Percentiles rank a stretch among this genome's conserved stretches.
Conservation (phyloP, 768 basidiomycete genomes). For the Russula lepida region DNA sequence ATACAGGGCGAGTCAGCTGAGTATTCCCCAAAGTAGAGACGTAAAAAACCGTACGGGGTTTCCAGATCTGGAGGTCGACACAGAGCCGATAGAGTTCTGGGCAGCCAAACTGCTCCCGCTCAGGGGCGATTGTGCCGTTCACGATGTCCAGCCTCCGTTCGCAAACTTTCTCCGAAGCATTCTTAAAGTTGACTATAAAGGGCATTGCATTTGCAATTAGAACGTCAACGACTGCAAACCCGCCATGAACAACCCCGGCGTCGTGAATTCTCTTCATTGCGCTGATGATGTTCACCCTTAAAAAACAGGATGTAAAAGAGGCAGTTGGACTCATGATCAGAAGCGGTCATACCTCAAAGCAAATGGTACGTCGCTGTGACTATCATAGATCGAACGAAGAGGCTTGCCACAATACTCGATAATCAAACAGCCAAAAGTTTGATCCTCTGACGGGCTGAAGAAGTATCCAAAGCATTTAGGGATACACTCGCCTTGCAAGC, state of each 20-base stretch:
- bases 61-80: conserved; percentile 8
- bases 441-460: not conserved
- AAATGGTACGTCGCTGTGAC: not conserved
- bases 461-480: conserved; percentile 12
- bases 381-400: conserved; percentile 5
- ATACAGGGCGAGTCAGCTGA: not conserved
- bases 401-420: conserved; percentile 11
- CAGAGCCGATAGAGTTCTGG: conserved; percentile 10
- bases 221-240: not conserved
- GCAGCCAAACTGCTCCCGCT: conserved; percentile 10
- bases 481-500: conserved; percentile 6
- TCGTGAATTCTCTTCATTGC: conserved; percentile 3
- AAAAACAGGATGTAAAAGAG: not conserved
- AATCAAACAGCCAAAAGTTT: conserved; percentile 2
- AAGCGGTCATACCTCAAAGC: not conserved
- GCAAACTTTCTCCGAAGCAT: not conserved
- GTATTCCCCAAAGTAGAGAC: not conserved
- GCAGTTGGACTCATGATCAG: not conserved
- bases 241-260: conserved; percentile 7
- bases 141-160: conserved; percentile 5
- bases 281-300: not conserved
- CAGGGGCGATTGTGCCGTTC: conserved; percentile 1
- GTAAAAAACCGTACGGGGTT: conserved; percentile 4
- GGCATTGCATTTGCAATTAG: conserved; percentile 1
- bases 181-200: conserved; percentile 13